A percentile compares a stretch with the other conserved stretches of the same genome.
These are phyloP conservation scores for Pseudocercospora eumusae DNA, from an alignment of 2,329 filamentous ascomycete genomes.

Conservation along the genomic window DNA sequence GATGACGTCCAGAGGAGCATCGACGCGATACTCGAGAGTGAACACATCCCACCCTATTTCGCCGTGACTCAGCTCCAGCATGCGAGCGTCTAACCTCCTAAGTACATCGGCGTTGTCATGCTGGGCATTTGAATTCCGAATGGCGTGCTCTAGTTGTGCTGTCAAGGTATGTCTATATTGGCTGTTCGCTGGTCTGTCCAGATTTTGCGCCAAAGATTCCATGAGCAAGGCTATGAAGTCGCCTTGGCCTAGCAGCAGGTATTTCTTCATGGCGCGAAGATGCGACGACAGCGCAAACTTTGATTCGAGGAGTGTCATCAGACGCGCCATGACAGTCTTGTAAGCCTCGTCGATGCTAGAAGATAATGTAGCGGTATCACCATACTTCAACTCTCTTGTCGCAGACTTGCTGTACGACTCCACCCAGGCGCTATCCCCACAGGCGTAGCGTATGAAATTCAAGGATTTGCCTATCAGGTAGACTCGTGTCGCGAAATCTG, in stretches of 20 bases:
- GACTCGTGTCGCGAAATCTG: slow-evolving; percentile 92
- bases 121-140: slow-evolving; percentile 94
- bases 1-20: slow-evolving; percentile 93
- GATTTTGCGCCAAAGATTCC: slow-evolving; percentile 89
- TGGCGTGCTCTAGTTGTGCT: slow-evolving; percentile 96
- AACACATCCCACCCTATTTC: slow-evolving; percentile 99
- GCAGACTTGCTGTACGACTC: slow-evolving; percentile 91
- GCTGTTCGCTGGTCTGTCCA: slow-evolving; percentile 92
- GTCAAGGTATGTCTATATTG: slow-evolving; percentile 97
- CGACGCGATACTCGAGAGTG: slow-evolving; percentile 97
- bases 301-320: slow-evolving; percentile 89
- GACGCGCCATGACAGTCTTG: slow-evolving; percentile 93
- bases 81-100: slow-evolving; percentile 88
- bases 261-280: slow-evolving; percentile 86
- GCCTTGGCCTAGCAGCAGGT: slow-evolving; percentile 89
- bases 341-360: slow-evolving; percentile 95
- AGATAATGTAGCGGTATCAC: slow-evolving; percentile 87
- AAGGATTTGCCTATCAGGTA: slow-evolving; percentile 97
- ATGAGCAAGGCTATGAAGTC: slow-evolving; percentile 97
- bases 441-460: slow-evolving; percentile 97
- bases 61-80: slow-evolving; percentile 93
- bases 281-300: slow-evolving; percentile 97
- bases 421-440: slow-evolving; percentile 91
- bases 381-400: slow-evolving; percentile 88
- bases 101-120: slow-evolving; percentile 92